A percentile compares a stretch with the other conserved stretches of the same genome.
These are phyloP conservation scores for Xylariaceae sp. DNA, from an alignment of 2,329 filamentous ascomycete genomes.

Conservation along the genomic window DNA sequence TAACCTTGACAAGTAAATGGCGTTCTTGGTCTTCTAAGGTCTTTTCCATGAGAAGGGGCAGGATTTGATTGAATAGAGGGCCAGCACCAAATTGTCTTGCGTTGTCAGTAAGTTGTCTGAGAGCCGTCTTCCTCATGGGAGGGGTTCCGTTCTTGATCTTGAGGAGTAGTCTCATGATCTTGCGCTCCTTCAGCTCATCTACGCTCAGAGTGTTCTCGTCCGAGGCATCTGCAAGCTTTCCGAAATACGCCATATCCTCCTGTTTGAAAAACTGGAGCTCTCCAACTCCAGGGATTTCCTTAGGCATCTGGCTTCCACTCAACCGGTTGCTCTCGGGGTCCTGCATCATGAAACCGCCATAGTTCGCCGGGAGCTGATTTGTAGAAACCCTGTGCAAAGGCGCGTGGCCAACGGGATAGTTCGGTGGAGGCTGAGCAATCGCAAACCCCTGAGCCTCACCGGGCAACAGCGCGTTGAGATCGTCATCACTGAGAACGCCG, in stretches of 20 bases:
- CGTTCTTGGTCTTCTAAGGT: slow-evolving; percentile 96
- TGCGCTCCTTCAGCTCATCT: slow-evolving; percentile 93
- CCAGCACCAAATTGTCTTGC: slow-evolving; percentile 93
- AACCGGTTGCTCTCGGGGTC: slow-evolving; percentile 79
- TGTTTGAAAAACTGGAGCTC: slow-evolving; percentile 98
- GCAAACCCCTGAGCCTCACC: slow-evolving; percentile 88
- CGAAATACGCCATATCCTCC: slow-evolving; percentile 98
- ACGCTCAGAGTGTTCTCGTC: slow-evolving; percentile 90
- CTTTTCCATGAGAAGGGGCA: slow-evolving; percentile 97
- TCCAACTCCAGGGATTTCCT: slow-evolving; percentile 91
- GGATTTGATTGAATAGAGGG: slow-evolving; percentile 92
- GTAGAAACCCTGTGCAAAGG: slow-evolving; percentile 69
- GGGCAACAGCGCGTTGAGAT: slow-evolving; percentile 86
- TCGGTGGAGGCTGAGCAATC: slow-evolving; percentile 81
- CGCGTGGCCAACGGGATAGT: slow-evolving; percentile 79
- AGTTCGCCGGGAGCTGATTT: slow-evolving; percentile 66
- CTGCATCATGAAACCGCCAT: slow-evolving; percentile 88
- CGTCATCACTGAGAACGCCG: slow-evolving; percentile 82
- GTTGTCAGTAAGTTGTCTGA: slow-evolving; percentile 96
- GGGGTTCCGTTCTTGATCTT: slow-evolving; percentile 99
- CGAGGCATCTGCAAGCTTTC: slow-evolving; percentile 89
- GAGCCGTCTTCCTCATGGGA: slow-evolving; percentile 95
- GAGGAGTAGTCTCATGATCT: slow-evolving; percentile 93
- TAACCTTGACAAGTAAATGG: slow-evolving; percentile 97
- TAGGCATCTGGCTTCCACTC: slow-evolving; percentile 85